Evolutionary conservation across 2,329 filamentous ascomycete species (phyloP).

Genomic region (Paramyrothecium roridum): DNA sequence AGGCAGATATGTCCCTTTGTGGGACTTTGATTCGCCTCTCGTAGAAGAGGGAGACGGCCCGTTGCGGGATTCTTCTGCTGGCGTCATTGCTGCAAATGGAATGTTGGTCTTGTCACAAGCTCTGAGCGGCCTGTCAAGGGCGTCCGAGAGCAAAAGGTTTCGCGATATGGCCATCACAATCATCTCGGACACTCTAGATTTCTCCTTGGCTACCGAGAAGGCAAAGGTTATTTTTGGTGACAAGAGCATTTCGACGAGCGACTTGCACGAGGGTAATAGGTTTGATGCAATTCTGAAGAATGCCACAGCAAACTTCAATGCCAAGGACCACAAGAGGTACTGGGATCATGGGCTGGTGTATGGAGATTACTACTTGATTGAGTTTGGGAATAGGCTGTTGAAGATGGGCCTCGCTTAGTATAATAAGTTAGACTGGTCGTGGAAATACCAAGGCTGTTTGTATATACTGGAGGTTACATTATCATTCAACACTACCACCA

Average conservation of each 20-base stretch:
- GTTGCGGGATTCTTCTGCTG: conserved; percentile 32
- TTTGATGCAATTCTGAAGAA: conserved; percentile 29
- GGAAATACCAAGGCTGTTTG: neutral
- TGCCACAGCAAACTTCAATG: conserved; percentile 31
- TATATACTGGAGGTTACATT: neutral
- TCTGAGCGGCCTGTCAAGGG: conserved; percentile 12
- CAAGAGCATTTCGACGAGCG: conserved; percentile 4
- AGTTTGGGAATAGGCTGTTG: conserved; percentile 41
- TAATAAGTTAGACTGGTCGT: neutral
- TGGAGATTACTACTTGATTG: conserved; percentile 45
- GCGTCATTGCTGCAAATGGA: conserved; percentile 35
- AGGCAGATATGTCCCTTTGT: conserved; percentile 26
- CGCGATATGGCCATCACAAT: conserved; percentile 22
- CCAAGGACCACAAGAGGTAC: conserved; percentile 23
- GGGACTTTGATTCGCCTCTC: conserved; percentile 46
- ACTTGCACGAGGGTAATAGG: conserved; percentile 3
- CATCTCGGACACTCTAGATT: conserved; percentile 23
- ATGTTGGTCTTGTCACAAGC: conserved; percentile 32
- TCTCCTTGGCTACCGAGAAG: conserved; percentile 18
- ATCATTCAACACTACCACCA: neutral
- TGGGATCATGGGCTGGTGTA: conserved; percentile 43
- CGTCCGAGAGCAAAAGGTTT: conserved; percentile 15
- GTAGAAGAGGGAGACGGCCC: conserved; percentile 17
- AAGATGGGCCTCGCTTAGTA: conserved; percentile 18
- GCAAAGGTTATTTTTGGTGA: neutral